Base-by-base conservation (phyloP, 345 rosid genomes). In the Moricandia arvensis region DNA sequence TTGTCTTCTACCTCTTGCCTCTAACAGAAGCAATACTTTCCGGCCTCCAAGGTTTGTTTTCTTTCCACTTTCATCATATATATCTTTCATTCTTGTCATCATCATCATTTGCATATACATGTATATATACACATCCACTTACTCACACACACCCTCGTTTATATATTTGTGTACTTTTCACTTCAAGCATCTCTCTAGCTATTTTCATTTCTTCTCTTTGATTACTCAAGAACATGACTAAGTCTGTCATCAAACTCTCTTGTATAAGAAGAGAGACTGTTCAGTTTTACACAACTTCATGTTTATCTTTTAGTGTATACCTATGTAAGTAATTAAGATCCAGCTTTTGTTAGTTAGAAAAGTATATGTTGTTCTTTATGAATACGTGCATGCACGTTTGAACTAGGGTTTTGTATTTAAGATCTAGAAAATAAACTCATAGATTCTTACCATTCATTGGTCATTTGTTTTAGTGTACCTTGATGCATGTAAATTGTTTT, bases 1-100 rank as follows among this genome's bases (percentile, higher is more conserved):
- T 69, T 80, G 82, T 84, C 84, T 69, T 82, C 82, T 74, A 77
- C 61, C 74, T 70, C 81, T 81, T 80, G 84, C 81, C 84, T 65
- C 77, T 15, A 43, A 69, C 73, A 79, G 59, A 73, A 66, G 66
- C 66, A 68, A 82, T 73, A 57, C 59, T 71, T 74, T 72, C 72
- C 78, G 62, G 60, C 78, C 82, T 79, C 72, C 75, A 70, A 86
- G 88, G 87, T 85, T 67, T 45, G 87, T 34, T 71, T 74, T 63
- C 63, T 77, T 54, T 68, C 64, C 71, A 59, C 35, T 24, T n/a
- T 72, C 53, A 27, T 57, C 18, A 53, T 63, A 38, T 71, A 70
- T 64, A 59, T 74, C 61, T 79, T 71, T 78, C 75, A 33, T 60
- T 49, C 57, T 63, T 66, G 31, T 73, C 75, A 54, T 62, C 75